These are phyloP conservation scores for Coprinopsis sp. DNA, from an alignment of 768 basidiomycete genomes.

Conservation along the genomic window DNA sequence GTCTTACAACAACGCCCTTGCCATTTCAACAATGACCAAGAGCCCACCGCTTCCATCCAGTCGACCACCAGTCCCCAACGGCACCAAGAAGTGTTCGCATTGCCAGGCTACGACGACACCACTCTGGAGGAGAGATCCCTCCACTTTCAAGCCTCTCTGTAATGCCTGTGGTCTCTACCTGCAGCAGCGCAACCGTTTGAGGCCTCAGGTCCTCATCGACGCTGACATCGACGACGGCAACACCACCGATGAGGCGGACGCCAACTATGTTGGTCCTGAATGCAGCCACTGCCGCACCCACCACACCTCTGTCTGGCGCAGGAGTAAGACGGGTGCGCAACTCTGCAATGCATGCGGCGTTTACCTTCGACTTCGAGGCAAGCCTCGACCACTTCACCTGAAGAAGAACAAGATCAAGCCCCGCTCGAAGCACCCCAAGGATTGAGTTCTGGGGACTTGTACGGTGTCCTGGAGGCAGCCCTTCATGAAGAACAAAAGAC, in stretches of 20 bases:
- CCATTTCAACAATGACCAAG: not conserved
- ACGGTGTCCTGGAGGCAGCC: too few species aligned
- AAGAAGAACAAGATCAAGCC: conserved; percentile 46
- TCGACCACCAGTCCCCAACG: conserved; percentile 23
- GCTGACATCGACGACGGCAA: conserved; percentile 40
- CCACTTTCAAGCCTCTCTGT: conserved; percentile 40
- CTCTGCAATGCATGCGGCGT: conserved; percentile 51
- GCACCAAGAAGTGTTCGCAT: conserved; percentile 40
- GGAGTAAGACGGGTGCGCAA: conserved; percentile 45
- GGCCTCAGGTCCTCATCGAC: conserved; percentile 47
- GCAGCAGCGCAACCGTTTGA: conserved; percentile 41
- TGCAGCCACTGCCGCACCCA: conserved; percentile 48
- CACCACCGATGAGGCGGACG: conserved; percentile 34
- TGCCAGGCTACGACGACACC: conserved; percentile 44
- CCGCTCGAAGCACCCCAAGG: conserved; percentile 37
- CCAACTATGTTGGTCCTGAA: conserved; percentile 38
- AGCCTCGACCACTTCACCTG: conserved; percentile 40
- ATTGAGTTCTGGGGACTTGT: too few species aligned
- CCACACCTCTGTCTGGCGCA: conserved; percentile 46
- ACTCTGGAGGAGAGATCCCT: conserved; percentile 45
- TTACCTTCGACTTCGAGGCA: conserved; percentile 42
- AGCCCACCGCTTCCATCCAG: conserved; percentile 20
- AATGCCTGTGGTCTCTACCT: conserved; percentile 47
- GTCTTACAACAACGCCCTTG: conserved; percentile 15
- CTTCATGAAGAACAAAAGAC: too few species aligned